Evolutionary conservation across 225 moss, liverwort and hornwort genomes (phyloP), one percentile per base, ranked within the genome.

Genomic region (Pseudoscleropodium purum): DNA sequence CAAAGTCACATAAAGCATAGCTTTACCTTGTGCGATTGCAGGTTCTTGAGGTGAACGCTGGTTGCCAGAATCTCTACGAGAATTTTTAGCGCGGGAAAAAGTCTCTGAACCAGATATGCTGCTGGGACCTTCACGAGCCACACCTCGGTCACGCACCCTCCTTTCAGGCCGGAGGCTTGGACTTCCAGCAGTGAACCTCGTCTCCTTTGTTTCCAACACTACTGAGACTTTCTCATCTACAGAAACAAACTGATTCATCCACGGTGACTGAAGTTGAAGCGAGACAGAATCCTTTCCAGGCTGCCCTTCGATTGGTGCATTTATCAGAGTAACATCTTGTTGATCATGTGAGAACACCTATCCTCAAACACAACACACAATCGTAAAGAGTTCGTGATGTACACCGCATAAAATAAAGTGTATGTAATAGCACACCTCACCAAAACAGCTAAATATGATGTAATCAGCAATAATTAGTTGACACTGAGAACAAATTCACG

Each of bases 81-180:
- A 91, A 54, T 89, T 92, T 76, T 90, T 97, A 39, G 88, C 61
- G 18, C 96, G 96, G 73, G 96, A 87, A 68, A 87, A 92, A 75
- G 73, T 83, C 83, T 94, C 94, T 85, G 89, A 81, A 84, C 87
- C 86, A 87, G 82, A 87, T 78, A 87, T 80, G 90, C 86, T 69
- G 83, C 76, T 90, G 63, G 89, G 66, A 83, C 85, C 92, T 84
- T 97, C 97, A 84, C 96, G 92, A 89, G 90, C 68, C 86, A 67
- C 88, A 59, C 94, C 93, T 84, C 93, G 91, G 45, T 97, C 98
- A 65, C 93, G 94, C 67, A 80, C 88, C 91, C 96, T 95, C 82
- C 97, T 96, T 85, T 97, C 97, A 88, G 94, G 79, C 51, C 95
- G 96, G 62, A 91, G 91, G 83, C 95, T 91, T 74, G 86, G 74